Evolutionary conservation across 169 alveolate species (phyloP).

Genomic region (Plasmodium reichenowi): DNA sequence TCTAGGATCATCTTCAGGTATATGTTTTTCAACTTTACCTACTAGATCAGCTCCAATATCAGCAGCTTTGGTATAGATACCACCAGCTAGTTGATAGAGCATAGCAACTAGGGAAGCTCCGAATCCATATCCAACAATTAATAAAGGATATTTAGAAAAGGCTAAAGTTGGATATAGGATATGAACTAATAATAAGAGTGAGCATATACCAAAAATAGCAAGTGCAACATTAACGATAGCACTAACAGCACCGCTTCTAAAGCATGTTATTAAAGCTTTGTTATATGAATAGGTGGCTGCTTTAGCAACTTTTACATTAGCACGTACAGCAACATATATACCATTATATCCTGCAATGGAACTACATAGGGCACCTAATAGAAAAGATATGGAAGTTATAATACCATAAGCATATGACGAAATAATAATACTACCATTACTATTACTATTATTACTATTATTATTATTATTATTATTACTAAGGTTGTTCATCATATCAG

Average conservation of each 20-base stretch:
- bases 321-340: slow-evolving; percentile 91
- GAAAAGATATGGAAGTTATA: slow-evolving; percentile 85
- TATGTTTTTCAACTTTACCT: slow-evolving; percentile 91
- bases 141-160: slow-evolving; percentile 79
- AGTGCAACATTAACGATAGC: slow-evolving; percentile 89
- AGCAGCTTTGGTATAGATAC: slow-evolving; percentile 93
- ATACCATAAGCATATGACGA: slow-evolving; percentile 82
- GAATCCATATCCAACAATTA: slow-evolving; percentile 91
- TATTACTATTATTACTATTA: slow-evolving; percentile 1
- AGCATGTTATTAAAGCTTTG: slow-evolving; percentile 86
- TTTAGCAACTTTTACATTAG: slow-evolving; percentile 87
- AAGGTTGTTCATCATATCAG: neutral
- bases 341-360: slow-evolving; percentile 91
- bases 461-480: slow-evolving; percentile 6
- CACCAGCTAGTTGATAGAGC: slow-evolving; percentile 93
- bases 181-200: slow-evolving; percentile 76
- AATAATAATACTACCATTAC: slow-evolving; percentile 47
- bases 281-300: slow-evolving; percentile 90
- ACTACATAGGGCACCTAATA: slow-evolving; percentile 87
- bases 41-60: slow-evolving; percentile 94
- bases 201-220: slow-evolving; percentile 88
- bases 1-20: slow-evolving; percentile 94
- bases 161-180: slow-evolving; percentile 74
- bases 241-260: slow-evolving; percentile 90
- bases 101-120: slow-evolving; percentile 94